phyloP scores from a whole-genome alignment of 208 protist genomes.

The Vickermania spadyakhi region DNA sequence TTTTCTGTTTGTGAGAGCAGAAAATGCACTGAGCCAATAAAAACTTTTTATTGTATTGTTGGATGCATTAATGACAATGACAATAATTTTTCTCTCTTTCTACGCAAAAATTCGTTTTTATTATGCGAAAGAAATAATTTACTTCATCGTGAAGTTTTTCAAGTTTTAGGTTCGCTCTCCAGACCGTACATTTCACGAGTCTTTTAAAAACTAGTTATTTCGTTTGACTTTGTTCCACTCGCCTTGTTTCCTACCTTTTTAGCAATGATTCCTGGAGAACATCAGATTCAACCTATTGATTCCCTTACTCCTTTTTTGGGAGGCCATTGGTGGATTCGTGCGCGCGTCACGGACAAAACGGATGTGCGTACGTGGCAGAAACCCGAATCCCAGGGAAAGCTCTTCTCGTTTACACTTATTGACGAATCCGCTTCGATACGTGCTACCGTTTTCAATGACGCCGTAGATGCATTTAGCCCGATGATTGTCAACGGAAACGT shows the following conservation, averaged over 20 bases:
- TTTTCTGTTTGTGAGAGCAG: too few species aligned
- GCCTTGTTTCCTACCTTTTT: neutral
- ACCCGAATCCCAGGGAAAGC: conserved; percentile 83
- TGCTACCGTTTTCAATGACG: conserved; percentile 90
- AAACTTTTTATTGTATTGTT: too few species aligned
- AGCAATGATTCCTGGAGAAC: conserved; percentile 46
- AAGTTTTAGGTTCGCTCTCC: too few species aligned
- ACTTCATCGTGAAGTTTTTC: too few species aligned
- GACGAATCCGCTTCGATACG: conserved; percentile 85
- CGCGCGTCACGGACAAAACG: conserved; percentile 85
- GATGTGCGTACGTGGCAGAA: conserved; percentile 91
- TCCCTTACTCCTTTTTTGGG: conserved; percentile 85
- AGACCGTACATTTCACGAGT: conserved; percentile 6
- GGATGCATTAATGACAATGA: too few species aligned
- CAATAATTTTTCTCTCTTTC: too few species aligned
- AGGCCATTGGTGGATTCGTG: conserved; percentile 86
- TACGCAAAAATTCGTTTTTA: too few species aligned
- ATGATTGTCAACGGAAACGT: conserved; percentile 83
- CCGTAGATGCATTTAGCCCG: conserved; percentile 82
- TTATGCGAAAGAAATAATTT: too few species aligned
- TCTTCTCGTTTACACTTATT: conserved; percentile 89
- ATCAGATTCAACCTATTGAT: conserved; percentile 89
- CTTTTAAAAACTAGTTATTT: too few species aligned
- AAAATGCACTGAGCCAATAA: too few species aligned
- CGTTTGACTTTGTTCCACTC: too few species aligned